A percentile compares a stretch with the other conserved stretches of the same genome.
phyloP scores from a whole-genome alignment of 1,139 yeast genomes.

The Saccharomyces hybrid region DNA sequence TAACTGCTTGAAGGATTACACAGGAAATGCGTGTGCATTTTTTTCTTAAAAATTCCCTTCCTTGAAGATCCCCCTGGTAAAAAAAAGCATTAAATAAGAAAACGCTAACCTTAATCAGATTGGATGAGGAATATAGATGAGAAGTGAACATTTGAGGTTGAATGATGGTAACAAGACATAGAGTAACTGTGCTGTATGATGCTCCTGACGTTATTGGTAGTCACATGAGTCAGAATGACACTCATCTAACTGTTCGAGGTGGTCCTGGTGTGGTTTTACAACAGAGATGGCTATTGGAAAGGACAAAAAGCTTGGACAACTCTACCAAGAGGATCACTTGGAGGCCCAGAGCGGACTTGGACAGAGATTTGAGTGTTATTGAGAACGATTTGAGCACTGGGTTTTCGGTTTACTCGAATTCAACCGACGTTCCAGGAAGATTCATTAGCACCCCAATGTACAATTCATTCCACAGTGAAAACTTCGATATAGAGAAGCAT shows the following conservation, averaged over 20 bases:
- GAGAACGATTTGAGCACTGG: conserved; percentile 17
- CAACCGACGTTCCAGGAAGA: not conserved
- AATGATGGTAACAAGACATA: not conserved
- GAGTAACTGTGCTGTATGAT: conserved; percentile 14
- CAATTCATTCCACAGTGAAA: conserved; percentile 10
- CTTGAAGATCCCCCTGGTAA: not conserved
- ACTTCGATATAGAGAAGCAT: conserved; percentile 7
- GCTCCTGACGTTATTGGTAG: conserved; percentile 12
- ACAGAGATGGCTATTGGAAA: conserved; percentile 7
- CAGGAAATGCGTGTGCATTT: too few species aligned
- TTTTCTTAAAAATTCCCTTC: not conserved
- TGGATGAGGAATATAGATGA: not conserved
- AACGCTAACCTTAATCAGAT: conserved; percentile 9
- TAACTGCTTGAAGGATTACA: not conserved
- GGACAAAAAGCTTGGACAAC: not conserved
- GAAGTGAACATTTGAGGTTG: not conserved
- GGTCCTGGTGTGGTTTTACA: conserved; percentile 11
- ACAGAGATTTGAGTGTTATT: conserved; percentile 4
- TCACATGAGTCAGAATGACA: conserved; percentile 11
- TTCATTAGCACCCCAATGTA: conserved; percentile 13
- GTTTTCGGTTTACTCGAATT: conserved; percentile 16
- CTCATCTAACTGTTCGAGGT: conserved; percentile 14
- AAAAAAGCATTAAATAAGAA: not conserved
- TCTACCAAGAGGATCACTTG: not conserved
- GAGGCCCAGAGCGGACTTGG: not conserved